Base-by-base conservation (phyloP, 2,329 filamentous ascomycete species). In the Apiospora saccharicola region DNA sequence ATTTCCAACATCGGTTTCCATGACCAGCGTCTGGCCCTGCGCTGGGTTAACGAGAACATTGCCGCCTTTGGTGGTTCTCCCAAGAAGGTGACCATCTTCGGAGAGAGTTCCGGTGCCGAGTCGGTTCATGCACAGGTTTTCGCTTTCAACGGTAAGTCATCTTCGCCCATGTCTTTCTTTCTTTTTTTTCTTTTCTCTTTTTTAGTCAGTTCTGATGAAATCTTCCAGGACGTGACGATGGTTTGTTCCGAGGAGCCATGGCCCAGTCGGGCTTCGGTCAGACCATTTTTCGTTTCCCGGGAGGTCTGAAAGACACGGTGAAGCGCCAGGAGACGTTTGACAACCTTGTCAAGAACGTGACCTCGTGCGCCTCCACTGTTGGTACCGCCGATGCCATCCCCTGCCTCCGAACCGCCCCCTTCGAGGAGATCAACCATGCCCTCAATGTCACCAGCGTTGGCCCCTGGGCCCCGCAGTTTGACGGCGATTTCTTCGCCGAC, bases 1-100 rank as follows among this genome's bases (percentile, higher is more conserved):
- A 81, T 82, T 67, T 82, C 85, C 1, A 89, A 89, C 71, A 79
- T 85, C 4, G 87, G 87, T 0, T 78, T 86, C 24, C 80, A 80
- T 30, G 85, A 87, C 73, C 85, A 87, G 75, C 78, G 84, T 2
- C 73, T 84, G 8, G 85, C 83, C 1, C 77, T 86, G 10, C 76
- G 80, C 37, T 87, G 85, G 85, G 78, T 87, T 64, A 82, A 84
- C 16, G 75, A 76, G 70, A 76, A 76, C 68, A 75, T 76, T 30
- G 72, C 70, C 4, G 70, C 78, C 7, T 85, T 85, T 70, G 83
- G 83, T 22, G 84, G 83, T 24, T 79, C 83, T 67, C 80, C 81
- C 24, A 71, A 74, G 3, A 81, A 83, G 67, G 83, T 86, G 10
- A 86, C 83, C 8, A 79, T 86, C 64, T 87, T 81, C 79, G 86